A percentile compares a stretch with the other conserved stretches of the same genome.
phyloP scores from a whole-genome alignment of 148 eudicot species.

The Silene conica region DNA sequence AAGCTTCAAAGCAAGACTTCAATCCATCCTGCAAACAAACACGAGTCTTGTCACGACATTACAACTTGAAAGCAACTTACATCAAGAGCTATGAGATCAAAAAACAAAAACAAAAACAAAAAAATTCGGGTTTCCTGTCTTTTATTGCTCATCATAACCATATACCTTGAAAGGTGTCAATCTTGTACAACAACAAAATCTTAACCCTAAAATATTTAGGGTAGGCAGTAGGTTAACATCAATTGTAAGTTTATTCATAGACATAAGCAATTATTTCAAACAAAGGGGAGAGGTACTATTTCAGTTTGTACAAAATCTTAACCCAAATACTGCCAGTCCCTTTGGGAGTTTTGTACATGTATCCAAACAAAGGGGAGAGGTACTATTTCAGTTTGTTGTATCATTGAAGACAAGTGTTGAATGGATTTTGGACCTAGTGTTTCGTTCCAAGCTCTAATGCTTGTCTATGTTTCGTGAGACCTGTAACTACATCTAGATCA shows the following conservation, averaged over 20 bases:
- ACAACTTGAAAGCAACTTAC: neutral
- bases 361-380: too few species aligned
- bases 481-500: too few species aligned
- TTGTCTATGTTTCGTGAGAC: too few species aligned
- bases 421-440: too few species aligned
- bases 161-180: neutral
- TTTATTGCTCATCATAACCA: neutral
- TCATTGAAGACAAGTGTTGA: too few species aligned
- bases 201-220: neutral
- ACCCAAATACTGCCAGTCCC: too few species aligned
- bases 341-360: too few species aligned
- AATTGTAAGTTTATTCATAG: neutral
- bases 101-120: neutral
- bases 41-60: neutral
- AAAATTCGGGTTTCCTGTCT: neutral
- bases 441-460: too few species aligned
- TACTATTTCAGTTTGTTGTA: too few species aligned
- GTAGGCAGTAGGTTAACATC: too few species aligned
- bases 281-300: too few species aligned
- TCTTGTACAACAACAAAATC: neutral
- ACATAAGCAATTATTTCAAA: neutral
- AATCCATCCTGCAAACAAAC: slow-evolving; percentile 61
- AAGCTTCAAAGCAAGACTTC: slow-evolving; percentile 70
- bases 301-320: too few species aligned
- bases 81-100: neutral